phyloP scores from a whole-genome alignment of 805 yeast species.

The Naumovozyma dairenensis region DNA sequence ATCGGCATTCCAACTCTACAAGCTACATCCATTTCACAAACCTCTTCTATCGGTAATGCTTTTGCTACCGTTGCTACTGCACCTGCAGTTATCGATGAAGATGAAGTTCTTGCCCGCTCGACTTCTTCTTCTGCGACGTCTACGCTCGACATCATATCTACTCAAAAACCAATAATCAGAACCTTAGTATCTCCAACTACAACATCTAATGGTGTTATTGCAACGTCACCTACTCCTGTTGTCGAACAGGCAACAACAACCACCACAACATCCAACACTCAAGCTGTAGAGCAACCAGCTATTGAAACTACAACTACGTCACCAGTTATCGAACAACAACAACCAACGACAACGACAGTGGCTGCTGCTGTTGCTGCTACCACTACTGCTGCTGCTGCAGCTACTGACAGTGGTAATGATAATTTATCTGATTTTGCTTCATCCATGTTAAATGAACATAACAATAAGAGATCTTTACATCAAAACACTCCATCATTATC shows the following conservation, averaged over 20 bases:
- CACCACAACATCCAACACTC: too few relatives aligned
- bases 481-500: conserved; percentile 32
- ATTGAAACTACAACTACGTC: too few relatives aligned
- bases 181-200: not conserved
- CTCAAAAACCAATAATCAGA: too few relatives aligned
- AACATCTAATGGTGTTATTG: too few relatives aligned
- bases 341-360: conserved; percentile 4
- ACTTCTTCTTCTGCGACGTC: too few relatives aligned
- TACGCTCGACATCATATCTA: too few relatives aligned
- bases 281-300: too few relatives aligned
- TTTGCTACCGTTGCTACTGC: not conserved
- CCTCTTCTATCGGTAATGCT: conserved; percentile 7
- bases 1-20: conserved; percentile 8
- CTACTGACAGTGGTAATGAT: conserved; percentile 11
- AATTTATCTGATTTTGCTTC: conserved; percentile 19
- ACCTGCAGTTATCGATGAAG: not conserved
- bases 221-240: too few relatives aligned
- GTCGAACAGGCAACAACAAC: too few relatives aligned
- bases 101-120: conserved; percentile 1
- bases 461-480: conserved; percentile 48
- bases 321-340: too few relatives aligned
- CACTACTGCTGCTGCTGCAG: conserved; percentile 8
- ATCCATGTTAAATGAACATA: conserved; percentile 50
- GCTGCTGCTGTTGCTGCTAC: conserved; percentile 7
- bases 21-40: conserved; percentile 6